Evolutionary conservation across 2,329 filamentous ascomycete species (phyloP), one percentile per base, ranked within the genome.

Genomic region (Nemania diffusa): DNA sequence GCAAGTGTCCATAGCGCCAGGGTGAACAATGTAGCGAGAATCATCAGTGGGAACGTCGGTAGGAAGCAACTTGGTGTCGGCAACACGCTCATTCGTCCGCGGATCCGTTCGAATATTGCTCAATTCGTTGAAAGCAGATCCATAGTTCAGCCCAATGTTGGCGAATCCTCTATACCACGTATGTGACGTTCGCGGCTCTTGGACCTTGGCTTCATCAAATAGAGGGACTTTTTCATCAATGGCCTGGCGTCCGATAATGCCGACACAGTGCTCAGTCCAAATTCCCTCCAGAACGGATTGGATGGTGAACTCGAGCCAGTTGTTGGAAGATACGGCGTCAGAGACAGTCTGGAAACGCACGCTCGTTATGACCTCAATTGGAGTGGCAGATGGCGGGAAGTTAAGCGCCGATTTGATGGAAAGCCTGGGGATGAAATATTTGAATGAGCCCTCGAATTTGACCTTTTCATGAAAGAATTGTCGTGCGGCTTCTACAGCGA

Each of bases 241-340:
- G 8, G 52, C 34, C 27, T 65, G 32, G 27, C 62, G 65, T 42
- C 62, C 62, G 24, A 68, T 68, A 13, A 65, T 44, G 40, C 65
- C 65, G 50, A 65, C 62, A 51, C 65, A 68, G 42, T 68, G 62
- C 56, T 68, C 65, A 26, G 61, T 68, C 65, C 65, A 68, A 48
- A 65, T 37, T 5, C 57, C 61, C 7, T 68, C 65, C 11, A 48
- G 17, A 27, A 61, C 57, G n/a, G 65, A 65, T 29, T 60, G 57
- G 8, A 68, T 62, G 20, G 57, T 65, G 24, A 68, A 65, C 57
- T 68, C 65, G 9, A 65, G 53, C 68, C 68, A 70, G 7, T 68
- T 59, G 48, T 57, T 51, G 17, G 68, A 70, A 20, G 61, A 68
- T 27, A 65, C 57, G 20, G 68, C 65, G 24, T 59, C 57, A 2